Evolutionary conservation across 208 protist species (phyloP), one percentile per base, ranked within the genome.

Genomic region (Balamuthia mandrillaris): DNA sequence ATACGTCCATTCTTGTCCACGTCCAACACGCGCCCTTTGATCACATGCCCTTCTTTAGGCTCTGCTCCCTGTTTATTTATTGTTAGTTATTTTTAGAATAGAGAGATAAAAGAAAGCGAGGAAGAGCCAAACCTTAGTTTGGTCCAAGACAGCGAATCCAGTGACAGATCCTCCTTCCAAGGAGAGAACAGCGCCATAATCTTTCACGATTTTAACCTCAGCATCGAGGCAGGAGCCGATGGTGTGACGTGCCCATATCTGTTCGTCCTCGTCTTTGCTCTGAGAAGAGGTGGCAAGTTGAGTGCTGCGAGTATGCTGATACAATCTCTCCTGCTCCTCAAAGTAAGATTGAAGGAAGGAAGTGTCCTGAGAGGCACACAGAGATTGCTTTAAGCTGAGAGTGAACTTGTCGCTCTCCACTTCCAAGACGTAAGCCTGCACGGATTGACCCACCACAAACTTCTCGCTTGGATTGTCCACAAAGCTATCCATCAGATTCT

Each of bases 311-410:
- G 45, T 84, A 14, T 70, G 51, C 56, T 58, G 33, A 84, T 84
- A 21, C n/a, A n/a, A n/a, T n/a, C 31, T 18, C 31, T 66, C 77
- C 77, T 84, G 56, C 56, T 84, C 77, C 44, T 35, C 37, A 58
- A 84, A 84, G 44, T 84, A 84, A 47, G 31, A 41, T 35, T 84
- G 77, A n/a, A 84, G 58, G 77, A 84, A 84, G 27, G 54, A 84
- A 6, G 60, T 84, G 77, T 72, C 70, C n/a, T n/a, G n/a, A 29
- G 77, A 47, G 18, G 56, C 60, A 58, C 77, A 84, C 33, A 60
- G 47, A 29, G 77, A 84, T 4, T 51, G 77, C 60, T 84, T 84
- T 47, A 84, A 27, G 10, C 29, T 37, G 56, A 84, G 77, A 42
- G 10, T 84, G 56, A 84, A 47, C 60, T 84, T 84, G 3, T 84